Evolutionary conservation across 1,139 yeast species (phyloP), one percentile per base, ranked within the genome.

Genomic region (Zygosaccharomyces sapae): DNA sequence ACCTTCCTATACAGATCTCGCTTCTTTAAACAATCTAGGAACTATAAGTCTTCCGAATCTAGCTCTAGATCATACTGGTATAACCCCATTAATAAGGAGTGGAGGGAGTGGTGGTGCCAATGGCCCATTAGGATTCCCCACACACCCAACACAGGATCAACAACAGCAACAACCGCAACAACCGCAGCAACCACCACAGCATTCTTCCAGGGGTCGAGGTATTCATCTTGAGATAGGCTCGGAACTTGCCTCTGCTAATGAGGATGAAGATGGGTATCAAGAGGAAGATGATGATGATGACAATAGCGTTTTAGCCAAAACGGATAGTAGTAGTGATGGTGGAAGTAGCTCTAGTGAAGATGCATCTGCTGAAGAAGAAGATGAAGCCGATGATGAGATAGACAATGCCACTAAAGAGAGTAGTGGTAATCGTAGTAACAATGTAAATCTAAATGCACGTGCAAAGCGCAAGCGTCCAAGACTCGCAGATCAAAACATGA

Each of bases 201-300:
- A 7, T 3, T 12, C 10, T 16, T 30, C 38, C 9, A 41, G 43
- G 5, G 42, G 33, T 37, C 31, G 43, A 18, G 36, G 40, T 10
- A 38, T 47, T 5, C 39, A 47, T 22, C 36, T 47, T 9, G 48
- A 41, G 29, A 38, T 47, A 8, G 50, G 50, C 9, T 44, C 50
- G 4, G 31, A 37, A 20, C 9, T 37, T 12, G 40, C 33, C 9
- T 37, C 40, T 13, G 30, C 29, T 24, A 30, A 41, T n/a, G 44
- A 41, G 13, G 50, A 47, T 33, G 48, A 49, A 13, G 66, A 62
- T 6, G 66, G 62, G 6, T 59, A 61, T 38, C 61, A 61, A 42
- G 65, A 62, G 38, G 65, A 62, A 25, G 65, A 61, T 47, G 65
- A 62, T 33, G 63, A 55, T 9, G 40, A 37, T 12, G 55, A 50